A percentile compares a stretch with the other conserved stretches of the same genome.
Conservation (phyloP, 768 basidiomycete genomes). For the Auricularia cornea region DNA sequence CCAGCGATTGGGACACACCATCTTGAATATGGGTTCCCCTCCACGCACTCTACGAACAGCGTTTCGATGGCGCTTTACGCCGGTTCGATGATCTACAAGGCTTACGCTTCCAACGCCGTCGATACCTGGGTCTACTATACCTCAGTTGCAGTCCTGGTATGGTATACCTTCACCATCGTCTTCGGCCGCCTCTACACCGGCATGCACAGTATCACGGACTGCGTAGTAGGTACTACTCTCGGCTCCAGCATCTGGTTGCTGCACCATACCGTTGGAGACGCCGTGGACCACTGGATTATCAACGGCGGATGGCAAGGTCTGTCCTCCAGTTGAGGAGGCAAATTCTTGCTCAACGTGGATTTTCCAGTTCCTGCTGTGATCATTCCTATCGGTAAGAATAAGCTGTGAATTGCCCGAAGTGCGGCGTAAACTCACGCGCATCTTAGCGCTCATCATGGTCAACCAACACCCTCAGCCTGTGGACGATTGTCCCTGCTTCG, state of each 20-base stretch:
- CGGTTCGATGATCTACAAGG: constrained; percentile 16
- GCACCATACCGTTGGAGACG: constrained; percentile 27
- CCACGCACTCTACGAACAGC: constrained; percentile 88
- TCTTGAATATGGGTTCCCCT: constrained; percentile 92
- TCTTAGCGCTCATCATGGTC: constrained; percentile 59
- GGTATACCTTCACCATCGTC: constrained; percentile 65
- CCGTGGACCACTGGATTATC: constrained; percentile 32
- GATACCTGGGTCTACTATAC: constrained; percentile 12
- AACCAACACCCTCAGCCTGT: constrained; percentile 90
- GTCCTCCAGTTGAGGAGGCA: constrained; percentile 1
- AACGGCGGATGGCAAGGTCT: constrained; percentile 23
- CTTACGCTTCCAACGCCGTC: neutral
- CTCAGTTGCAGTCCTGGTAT: constrained; percentile 33
- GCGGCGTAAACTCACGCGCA: constrained; percentile 39
- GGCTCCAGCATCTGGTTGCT: constrained; percentile 58
- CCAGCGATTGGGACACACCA: constrained; percentile 72
- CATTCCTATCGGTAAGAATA: constrained; percentile 8
- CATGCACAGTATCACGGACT: constrained; percentile 84
- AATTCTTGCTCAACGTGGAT: constrained; percentile 14
- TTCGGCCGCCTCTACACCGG: constrained; percentile 77
- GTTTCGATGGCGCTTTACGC: constrained; percentile 84
- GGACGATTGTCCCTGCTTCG: constrained; percentile 96
- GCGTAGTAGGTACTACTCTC: constrained; percentile 50
- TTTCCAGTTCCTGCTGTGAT: constrained; percentile 16
- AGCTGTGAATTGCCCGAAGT: constrained; percentile 30